These are phyloP conservation scores for Pyricularia sp. DNA, from an alignment of 2,329 filamentous ascomycete species.

Conservation along the genomic window DNA sequence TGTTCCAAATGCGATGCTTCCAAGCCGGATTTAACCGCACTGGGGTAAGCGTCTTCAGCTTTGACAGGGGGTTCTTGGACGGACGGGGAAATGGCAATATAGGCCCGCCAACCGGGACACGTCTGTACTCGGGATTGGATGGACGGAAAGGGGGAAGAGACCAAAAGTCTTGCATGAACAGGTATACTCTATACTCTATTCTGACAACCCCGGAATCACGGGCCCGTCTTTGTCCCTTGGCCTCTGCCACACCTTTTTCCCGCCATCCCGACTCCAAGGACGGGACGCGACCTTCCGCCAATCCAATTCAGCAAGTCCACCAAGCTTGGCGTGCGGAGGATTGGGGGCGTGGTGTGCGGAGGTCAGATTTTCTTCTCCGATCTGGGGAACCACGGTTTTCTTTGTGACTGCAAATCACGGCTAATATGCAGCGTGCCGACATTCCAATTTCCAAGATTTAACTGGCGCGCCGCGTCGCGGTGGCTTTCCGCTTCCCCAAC, in stretches of 20 bases:
- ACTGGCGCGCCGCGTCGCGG: not conserved
- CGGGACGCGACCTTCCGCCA: not conserved
- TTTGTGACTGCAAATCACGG: not conserved
- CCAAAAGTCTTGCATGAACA: not conserved
- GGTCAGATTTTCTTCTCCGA: not conserved
- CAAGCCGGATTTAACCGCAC: not conserved
- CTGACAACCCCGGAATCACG: not conserved
- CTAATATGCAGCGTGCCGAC: not conserved
- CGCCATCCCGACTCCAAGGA: not conserved
- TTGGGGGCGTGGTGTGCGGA: not conserved
- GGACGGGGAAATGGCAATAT: not conserved
- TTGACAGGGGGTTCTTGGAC: not conserved
- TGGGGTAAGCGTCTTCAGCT: not conserved
- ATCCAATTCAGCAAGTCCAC: not conserved
- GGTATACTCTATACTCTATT: not conserved
- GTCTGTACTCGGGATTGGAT: not conserved
- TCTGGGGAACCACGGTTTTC: not conserved
- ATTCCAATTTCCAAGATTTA: not conserved
- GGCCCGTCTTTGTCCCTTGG: not conserved
- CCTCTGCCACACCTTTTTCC: not conserved
- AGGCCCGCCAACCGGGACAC: not conserved
- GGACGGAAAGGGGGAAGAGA: not conserved
- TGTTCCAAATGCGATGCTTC: not conserved
- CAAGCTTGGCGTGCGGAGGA: not conserved
- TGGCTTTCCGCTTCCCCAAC: not conserved